Base-by-base conservation (phyloP, 768 basidiomycete genomes). In the Amanita subjunquillea region DNA sequence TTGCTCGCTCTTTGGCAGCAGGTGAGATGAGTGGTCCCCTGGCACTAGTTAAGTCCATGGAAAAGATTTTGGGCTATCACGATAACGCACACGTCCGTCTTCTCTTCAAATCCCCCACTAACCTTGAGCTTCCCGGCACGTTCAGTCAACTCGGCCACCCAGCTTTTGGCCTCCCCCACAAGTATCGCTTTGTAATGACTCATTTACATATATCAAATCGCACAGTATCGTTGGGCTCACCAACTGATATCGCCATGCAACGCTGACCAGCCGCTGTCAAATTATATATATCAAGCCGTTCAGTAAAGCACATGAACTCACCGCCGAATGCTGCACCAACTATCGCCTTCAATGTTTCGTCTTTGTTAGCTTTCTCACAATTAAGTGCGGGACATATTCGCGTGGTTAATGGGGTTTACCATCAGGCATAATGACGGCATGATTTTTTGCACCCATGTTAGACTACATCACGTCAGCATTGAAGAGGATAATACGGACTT, bases 181-280 rank as follows among this genome's bases (percentile, higher is more conserved):
- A 95, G 76, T 27, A 96, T 66, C n/a, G 74, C 86, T 84, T 39
- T 15, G 53, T 30, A 32, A 50, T 53, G 23, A 53, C 44, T 30
- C 48, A 38, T 41, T 10, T 53, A 27, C 27, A 10, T 29, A 34
- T 34, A 13, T 13, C 29, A 9, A 8, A 15, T 42, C 40, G 25
- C 20, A 20, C 6, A 1, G 7, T 29, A n/a, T n/a, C 17, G 13
- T 3, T 29, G 32, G n/a, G 23, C 82, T 61, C 56, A 87, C 91
- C 87, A 30, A 94, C 91, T 10, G 92, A 95, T 40, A 95, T 71
- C 10, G 92, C 94, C 94, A 96, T 97, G 70, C 94, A 98, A 53
- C 96, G 80, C 66, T 98, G 95, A 10, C 95, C 95, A 29, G 95
- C 95, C 57, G 95, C 95, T 79, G 62, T 56, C 64, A 10, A 40